Evolutionary conservation across 164 flowering plant genomes (phyloP).

Genomic region (Akebia trifoliata): DNA sequence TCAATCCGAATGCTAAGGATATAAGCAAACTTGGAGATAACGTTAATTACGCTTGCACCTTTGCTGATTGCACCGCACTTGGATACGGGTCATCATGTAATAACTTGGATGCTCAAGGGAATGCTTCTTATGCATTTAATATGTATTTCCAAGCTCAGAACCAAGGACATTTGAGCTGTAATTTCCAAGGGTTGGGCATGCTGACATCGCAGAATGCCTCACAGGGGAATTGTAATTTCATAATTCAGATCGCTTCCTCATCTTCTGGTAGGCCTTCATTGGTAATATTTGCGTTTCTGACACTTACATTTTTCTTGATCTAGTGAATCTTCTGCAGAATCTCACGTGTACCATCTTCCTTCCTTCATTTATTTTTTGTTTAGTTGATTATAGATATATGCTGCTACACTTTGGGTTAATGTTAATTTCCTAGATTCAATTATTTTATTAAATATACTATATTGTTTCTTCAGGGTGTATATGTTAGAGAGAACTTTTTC

Average conservation of each 20-base stretch:
- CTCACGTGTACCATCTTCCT: too few relatives aligned
- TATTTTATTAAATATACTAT: too few relatives aligned
- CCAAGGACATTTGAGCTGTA: conserved; percentile 31
- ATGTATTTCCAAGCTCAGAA: conserved; percentile 39
- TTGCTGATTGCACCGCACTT: conserved; percentile 42
- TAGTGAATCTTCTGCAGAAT: too few relatives aligned
- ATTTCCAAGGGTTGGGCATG: conserved; percentile 39
- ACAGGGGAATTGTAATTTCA: conserved; percentile 35
- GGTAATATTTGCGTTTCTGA: background rate
- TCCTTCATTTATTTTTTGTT: too few relatives aligned
- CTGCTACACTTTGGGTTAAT: too few relatives aligned
- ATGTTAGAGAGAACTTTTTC: too few relatives aligned
- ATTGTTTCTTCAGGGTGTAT: too few relatives aligned
- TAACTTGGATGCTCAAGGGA: conserved; percentile 28
- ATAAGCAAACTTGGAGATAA: conserved; percentile 23
- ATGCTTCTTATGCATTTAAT: conserved; percentile 50
- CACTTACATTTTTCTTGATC: conserved; percentile 4
- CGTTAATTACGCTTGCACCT: conserved; percentile 34
- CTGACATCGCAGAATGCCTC: conserved; percentile 31
- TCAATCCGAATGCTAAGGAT: conserved; percentile 10
- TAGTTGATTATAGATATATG: too few relatives aligned
- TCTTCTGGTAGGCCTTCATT: conserved; percentile 6
- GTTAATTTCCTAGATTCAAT: too few relatives aligned
- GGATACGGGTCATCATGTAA: conserved; percentile 43
- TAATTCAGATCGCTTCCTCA: conserved; percentile 28